Percentiles rank a stretch among this genome's conserved stretches.
Evolutionary conservation across 768 basidiomycete genomes (phyloP).

Genomic region (Naganishia friedmannii): DNA sequence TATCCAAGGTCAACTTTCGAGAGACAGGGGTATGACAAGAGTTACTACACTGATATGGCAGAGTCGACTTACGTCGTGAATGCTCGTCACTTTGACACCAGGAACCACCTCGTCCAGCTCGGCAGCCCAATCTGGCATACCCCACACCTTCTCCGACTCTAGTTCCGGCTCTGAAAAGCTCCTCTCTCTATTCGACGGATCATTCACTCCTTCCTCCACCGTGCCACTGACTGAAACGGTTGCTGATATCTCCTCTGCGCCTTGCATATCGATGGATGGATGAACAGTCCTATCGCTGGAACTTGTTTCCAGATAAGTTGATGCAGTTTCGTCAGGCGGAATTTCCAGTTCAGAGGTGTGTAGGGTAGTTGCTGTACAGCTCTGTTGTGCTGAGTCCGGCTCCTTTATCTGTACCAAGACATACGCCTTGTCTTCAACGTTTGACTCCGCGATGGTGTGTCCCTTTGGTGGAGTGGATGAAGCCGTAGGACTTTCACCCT

Average conservation of each 20-base stretch:
- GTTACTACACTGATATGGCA: not conserved
- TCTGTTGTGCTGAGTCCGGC: not conserved
- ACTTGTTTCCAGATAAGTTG: not conserved
- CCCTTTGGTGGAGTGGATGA: not conserved
- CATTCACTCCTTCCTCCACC: not conserved
- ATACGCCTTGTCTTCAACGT: not conserved
- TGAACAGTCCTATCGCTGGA: not conserved
- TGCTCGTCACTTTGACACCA: conserved; percentile 25
- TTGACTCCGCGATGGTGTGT: not conserved
- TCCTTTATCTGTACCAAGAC: not conserved
- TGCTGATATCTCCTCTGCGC: not conserved
- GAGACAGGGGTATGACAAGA: not conserved
- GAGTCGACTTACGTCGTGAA: conserved; percentile 23
- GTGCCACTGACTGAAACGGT: not conserved
- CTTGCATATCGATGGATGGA: not conserved
- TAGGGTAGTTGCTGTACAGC: not conserved
- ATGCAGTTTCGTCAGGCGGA: not conserved
- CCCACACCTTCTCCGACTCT: conserved; percentile 24
- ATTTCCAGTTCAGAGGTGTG: not conserved
- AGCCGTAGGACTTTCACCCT: not conserved
- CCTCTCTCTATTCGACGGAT: not conserved
- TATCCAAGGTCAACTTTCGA: not conserved
- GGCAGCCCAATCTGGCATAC: conserved; percentile 29
- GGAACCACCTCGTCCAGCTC: conserved; percentile 22
- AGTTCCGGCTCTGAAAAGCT: not conserved